Evolutionary conservation across 2,329 filamentous ascomycete species (phyloP).

Genomic region (Penicillium capsulatum): DNA sequence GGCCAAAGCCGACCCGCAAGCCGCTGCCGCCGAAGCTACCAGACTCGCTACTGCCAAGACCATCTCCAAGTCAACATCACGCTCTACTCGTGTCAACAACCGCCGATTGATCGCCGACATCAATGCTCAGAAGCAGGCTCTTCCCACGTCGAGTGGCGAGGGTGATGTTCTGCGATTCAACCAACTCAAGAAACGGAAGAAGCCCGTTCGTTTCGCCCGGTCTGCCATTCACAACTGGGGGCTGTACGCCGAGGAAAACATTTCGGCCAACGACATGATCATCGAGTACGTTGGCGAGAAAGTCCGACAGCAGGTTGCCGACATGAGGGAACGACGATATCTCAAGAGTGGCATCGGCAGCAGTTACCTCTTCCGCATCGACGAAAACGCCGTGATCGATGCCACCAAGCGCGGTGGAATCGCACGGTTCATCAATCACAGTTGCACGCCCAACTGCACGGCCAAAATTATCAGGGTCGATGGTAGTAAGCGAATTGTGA

Average conservation of each 20-base stretch:
- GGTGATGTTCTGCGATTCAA: slow-evolving; percentile 96
- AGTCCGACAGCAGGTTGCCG: slow-evolving; percentile 94
- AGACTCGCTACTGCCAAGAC: slow-evolving; percentile 75
- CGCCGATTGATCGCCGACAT: slow-evolving; percentile 90
- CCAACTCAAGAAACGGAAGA: slow-evolving; percentile 98
- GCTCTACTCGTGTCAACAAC: slow-evolving; percentile 92
- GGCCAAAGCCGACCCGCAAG: slow-evolving; percentile 59
- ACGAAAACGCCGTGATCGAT: slow-evolving; percentile 95
- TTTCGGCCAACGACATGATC: slow-evolving; percentile 97
- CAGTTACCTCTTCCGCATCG: slow-evolving; percentile 96
- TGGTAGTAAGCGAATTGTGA: slow-evolving; percentile 96
- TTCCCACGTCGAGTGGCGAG: slow-evolving; percentile 66
- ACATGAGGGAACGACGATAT: slow-evolving; percentile 87
- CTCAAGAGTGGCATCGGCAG: slow-evolving; percentile 95
- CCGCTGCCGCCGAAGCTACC: slow-evolving; percentile 64
- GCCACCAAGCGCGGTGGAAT: slow-evolving; percentile 98
- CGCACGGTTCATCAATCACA: slow-evolving; percentile 96
- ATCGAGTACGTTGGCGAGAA: slow-evolving; percentile 99
- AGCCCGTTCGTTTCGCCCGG: slow-evolving; percentile 94
- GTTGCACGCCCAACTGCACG: slow-evolving; percentile 96
- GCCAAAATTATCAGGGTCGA: slow-evolving; percentile 99
- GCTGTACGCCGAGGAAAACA: slow-evolving; percentile 95
- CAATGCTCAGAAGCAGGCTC: slow-evolving; percentile 81
- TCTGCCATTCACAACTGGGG: slow-evolving; percentile 99
- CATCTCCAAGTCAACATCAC: slow-evolving; percentile 80